Base-by-base conservation (phyloP, 1,284 basidiomycete genomes). In the Irpex sp. region DNA sequence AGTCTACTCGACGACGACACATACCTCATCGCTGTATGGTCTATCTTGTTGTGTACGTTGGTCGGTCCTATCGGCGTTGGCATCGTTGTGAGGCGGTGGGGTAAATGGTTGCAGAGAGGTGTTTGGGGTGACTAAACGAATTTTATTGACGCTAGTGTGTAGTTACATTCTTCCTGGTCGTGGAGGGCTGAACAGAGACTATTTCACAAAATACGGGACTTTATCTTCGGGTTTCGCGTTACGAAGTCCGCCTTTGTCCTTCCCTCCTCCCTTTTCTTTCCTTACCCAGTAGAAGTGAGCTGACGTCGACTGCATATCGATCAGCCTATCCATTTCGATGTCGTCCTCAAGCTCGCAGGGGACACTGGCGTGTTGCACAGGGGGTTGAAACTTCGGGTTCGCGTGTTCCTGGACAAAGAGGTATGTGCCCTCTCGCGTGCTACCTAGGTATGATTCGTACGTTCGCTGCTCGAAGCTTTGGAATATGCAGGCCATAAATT, bases 271-370 rank as follows among this genome's bases (percentile, higher is more conserved):
- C 11, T 17, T 34, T 6, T 34, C 31, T 0, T 34, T 34, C 1
- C 31, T 34, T 34, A 34, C n/a, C n/a, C 9, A 13, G 40, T 11
- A 52, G 9, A 17, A 21, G 49, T 5, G 13, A 13, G 19, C 49
- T 52, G 49, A 52, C 0, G 5, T 34, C 31, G 13, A 26, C 8
- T 62, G 58, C 17, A 40, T 54, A 17, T 37, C 3, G 31, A 34
- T 11, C 67, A 90, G 88, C 88, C 88, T 5, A 77, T 90, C 58
- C 78, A 82, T 66, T 82, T 89, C 62, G 80, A 85, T 64, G 73
- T 81, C 3, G 87, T 90, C 68, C 60, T 84, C 62, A 68, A 77
- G 40, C 74, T 78, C 49, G 76, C 75, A 4, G 63, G 66, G 5
- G 31, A 31, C 17, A 58, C 71, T 8, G 77, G 74, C 21, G 64